Percentiles rank a stretch among this genome's conserved stretches.
Evolutionary conservation across 2,329 filamentous ascomycete genomes (phyloP).

Genomic region (Cryoendolithus antarcticus): DNA sequence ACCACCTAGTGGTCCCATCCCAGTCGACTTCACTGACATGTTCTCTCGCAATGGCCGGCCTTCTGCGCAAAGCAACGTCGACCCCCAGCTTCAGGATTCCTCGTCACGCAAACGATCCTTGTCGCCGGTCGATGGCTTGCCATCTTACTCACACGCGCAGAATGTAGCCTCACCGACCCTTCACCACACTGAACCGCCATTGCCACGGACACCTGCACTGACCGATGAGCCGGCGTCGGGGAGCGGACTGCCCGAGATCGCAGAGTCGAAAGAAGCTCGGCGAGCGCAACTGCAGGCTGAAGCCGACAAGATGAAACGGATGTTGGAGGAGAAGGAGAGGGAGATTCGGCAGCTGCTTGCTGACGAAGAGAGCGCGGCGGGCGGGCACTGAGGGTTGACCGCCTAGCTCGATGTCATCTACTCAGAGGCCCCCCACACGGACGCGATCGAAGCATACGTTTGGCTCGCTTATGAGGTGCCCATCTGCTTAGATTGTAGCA

Average conservation of each 20-base stretch:
- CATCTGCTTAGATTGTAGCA: no score
- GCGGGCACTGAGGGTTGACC: background rate
- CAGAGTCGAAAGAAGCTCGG: conserved; percentile 46
- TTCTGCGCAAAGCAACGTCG: background rate
- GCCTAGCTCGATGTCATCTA: background rate
- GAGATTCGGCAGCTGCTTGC: conserved; percentile 43
- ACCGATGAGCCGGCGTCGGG: conserved; percentile 3
- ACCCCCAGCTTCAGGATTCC: conserved; percentile 17
- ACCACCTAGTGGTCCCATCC: conserved; percentile 16
- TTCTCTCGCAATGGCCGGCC: conserved; percentile 10
- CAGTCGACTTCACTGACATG: conserved; percentile 25
- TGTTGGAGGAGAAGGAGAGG: conserved; percentile 60
- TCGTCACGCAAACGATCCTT: conserved; percentile 52
- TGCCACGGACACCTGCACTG: conserved; percentile 20
- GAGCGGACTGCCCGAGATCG: conserved; percentile 15
- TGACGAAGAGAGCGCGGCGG: conserved; percentile 12
- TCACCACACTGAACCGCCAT: conserved; percentile 20
- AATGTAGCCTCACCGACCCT: conserved; percentile 7
- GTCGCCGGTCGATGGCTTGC: conserved; percentile 30
- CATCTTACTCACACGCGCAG: conserved; percentile 11
- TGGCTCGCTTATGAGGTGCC: no score
- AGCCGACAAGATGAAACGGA: conserved; percentile 62
- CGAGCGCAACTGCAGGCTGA: conserved; percentile 57
- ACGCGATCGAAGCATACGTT: no score
- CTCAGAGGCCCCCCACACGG: no score